Conservation (phyloP, 352 stramenopile species). For the Globisporangium iwayamae region DNA sequence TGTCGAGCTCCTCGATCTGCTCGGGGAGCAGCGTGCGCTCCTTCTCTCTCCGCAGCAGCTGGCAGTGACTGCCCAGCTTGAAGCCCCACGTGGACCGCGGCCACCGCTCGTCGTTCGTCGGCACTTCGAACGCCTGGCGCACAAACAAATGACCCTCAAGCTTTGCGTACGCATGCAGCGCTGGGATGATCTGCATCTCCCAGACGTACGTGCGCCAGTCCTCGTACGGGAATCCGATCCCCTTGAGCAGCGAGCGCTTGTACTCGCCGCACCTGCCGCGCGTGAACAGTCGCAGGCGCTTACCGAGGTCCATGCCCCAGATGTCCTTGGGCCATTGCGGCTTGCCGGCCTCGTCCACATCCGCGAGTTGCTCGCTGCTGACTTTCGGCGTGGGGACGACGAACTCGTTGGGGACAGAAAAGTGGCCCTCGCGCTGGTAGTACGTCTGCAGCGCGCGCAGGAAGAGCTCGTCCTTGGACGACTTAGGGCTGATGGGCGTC, state of each 20-base stretch:
- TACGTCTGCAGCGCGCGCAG: conserved; percentile 46
- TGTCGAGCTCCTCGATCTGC: conserved; percentile 36
- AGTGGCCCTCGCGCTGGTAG: conserved; percentile 59
- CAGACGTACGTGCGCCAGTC: conserved; percentile 75
- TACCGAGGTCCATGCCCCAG: conserved; percentile 47
- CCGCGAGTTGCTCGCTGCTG: background rate
- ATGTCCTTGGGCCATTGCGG: conserved; percentile 45
- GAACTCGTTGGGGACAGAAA: conserved; percentile 61
- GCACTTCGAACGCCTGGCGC: conserved; percentile 87
- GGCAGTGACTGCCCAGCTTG: conserved; percentile 87
- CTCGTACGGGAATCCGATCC: conserved; percentile 61
- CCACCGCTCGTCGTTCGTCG: conserved; percentile 64
- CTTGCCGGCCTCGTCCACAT: conserved; percentile 9
- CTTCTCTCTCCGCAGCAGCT: conserved; percentile 80
- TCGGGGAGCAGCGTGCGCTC: conserved; percentile 25
- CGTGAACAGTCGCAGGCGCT: conserved; percentile 52
- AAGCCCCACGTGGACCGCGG: conserved; percentile 85
- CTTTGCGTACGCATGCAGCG: conserved; percentile 77
- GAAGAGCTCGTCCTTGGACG: conserved; percentile 48
- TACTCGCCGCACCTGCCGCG: conserved; percentile 53
- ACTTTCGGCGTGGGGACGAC: conserved; percentile 29
- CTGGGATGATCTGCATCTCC: conserved; percentile 64
- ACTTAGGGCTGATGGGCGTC: conserved; percentile 19
- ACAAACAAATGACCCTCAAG: conserved; percentile 91
- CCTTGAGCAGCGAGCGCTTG: conserved; percentile 53